Percentiles rank a stretch among this genome's conserved stretches.
Conservation (phyloP, 345 rosid genomes). For the Sonneratia caseolaris region DNA sequence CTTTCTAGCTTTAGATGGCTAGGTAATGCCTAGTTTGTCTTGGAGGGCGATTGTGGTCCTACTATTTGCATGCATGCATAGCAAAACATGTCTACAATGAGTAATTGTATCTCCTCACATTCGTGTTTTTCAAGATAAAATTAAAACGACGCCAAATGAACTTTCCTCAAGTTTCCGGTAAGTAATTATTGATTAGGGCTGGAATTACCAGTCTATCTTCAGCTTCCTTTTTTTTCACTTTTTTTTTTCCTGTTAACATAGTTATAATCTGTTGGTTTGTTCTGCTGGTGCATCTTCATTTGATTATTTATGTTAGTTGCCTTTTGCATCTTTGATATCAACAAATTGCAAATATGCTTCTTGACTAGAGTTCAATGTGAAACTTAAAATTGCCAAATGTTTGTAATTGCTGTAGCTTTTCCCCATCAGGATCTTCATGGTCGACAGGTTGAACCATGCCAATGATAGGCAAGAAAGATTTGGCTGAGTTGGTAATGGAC, state of each 20-base stretch:
- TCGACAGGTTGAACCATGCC: conserved; percentile 37
- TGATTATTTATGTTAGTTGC: background rate
- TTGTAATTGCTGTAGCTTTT: conserved; percentile 20
- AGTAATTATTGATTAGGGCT: too few species aligned
- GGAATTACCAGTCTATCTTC: too few species aligned
- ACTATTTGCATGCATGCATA: background rate
- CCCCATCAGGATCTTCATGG: conserved; percentile 44
- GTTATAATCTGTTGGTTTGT: background rate
- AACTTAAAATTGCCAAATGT: background rate
- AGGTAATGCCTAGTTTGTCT: conserved; percentile 34
- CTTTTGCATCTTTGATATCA: too few species aligned
- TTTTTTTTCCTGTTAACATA: too few species aligned
- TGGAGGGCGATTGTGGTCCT: background rate
- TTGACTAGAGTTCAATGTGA: background rate
- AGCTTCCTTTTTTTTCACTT: background rate
- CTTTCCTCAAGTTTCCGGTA: too few species aligned
- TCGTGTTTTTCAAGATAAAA: too few species aligned
- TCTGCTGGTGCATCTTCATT: background rate
- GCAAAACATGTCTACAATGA: background rate
- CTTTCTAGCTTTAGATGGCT: conserved; percentile 93
- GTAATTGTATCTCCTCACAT: background rate
- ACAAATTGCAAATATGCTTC: background rate
- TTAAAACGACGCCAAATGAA: too few species aligned
- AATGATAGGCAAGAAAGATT: conserved; percentile 38
- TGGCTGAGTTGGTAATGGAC: conserved; percentile 25